Conservation (phyloP, 345 rosid species). For the Rubroshorea leprosula region DNA sequence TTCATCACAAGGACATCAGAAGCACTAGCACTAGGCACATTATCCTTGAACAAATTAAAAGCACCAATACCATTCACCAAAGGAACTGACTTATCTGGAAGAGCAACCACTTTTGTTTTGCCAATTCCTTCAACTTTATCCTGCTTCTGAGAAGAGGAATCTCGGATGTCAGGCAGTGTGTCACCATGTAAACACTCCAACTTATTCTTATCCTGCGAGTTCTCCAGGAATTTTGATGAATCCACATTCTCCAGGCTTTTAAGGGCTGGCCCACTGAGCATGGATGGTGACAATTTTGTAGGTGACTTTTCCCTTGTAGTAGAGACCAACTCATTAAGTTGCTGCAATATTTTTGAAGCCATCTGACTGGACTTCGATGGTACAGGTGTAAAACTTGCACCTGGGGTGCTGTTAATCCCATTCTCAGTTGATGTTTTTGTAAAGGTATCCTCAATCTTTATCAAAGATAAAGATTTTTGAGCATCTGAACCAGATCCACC, state of each 20-base stretch:
- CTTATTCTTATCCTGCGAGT: slow-evolving; percentile 32
- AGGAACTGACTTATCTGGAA: slow-evolving; percentile 25
- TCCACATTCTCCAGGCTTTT: slow-evolving; percentile 68
- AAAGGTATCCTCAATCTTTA: slow-evolving; percentile 25
- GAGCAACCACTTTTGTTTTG: slow-evolving; percentile 24
- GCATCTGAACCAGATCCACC: slow-evolving; percentile 27
- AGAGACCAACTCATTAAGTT: slow-evolving; percentile 57
- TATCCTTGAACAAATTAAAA: slow-evolving; percentile 24
- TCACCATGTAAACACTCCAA: slow-evolving; percentile 17
- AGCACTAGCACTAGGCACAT: slow-evolving; percentile 22
- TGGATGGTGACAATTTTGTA: slow-evolving; percentile 63
- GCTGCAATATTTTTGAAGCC: slow-evolving; percentile 79
- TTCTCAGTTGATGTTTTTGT: slow-evolving; percentile 31
- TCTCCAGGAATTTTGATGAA: slow-evolving; percentile 43
- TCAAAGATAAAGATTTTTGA: slow-evolving; percentile 25
- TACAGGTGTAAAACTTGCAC: slow-evolving; percentile 40
- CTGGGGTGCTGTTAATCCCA: slow-evolving; percentile 30
- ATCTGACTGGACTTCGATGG: slow-evolving; percentile 72
- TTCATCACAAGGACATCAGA: slow-evolving; percentile 27
- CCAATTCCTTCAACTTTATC: slow-evolving; percentile 36
- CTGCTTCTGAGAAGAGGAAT: slow-evolving; percentile 27
- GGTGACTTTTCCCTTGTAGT: slow-evolving; percentile 66
- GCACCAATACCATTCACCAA: slow-evolving; percentile 26
- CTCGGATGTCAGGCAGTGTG: slow-evolving; percentile 24
- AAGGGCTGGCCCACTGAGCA: slow-evolving; percentile 69